These are phyloP conservation scores for Aspergillus sparsus DNA, from an alignment of 495 filamentous ascomycete genomes.

Conservation along the genomic window DNA sequence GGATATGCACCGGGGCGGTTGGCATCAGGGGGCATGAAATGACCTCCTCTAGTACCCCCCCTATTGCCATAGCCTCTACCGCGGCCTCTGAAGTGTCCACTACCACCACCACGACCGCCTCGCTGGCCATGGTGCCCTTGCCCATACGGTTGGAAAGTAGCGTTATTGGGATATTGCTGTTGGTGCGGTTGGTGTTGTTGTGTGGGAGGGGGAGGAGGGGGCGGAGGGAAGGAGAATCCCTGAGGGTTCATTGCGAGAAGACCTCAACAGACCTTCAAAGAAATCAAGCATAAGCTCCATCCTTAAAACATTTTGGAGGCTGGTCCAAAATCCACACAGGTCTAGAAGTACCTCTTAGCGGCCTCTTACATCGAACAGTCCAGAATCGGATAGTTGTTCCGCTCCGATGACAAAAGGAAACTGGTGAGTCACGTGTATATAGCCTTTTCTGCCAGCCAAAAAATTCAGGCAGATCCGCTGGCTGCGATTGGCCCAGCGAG, in stretches of 20 bases:
- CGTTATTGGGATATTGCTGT: conserved; percentile 24
- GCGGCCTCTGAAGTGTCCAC: conserved; percentile 42
- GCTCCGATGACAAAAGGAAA: conserved; percentile 23
- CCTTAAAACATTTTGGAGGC: conserved; percentile 22
- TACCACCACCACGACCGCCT: conserved; percentile 34
- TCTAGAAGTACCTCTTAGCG: conserved; percentile 2
- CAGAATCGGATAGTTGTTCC: conserved; percentile 24
- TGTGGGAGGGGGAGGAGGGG: conserved; percentile 47
- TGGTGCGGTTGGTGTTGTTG: conserved; percentile 28
- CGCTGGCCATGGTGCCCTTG: conserved; percentile 34
- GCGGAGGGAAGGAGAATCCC: conserved; percentile 55
- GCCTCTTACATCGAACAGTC: conserved; percentile 13
- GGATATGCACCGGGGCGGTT: conserved; percentile 25
- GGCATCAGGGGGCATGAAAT: conserved; percentile 40
- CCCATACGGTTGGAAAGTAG: conserved; percentile 34
- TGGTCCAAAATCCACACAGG: conserved; percentile 13
- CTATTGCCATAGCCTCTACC: conserved; percentile 51
- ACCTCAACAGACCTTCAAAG: conserved; percentile 29
- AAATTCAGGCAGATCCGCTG: conserved; percentile 24
- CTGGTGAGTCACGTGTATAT: conserved; percentile 18
- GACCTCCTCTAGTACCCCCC: conserved; percentile 53
- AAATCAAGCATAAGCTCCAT: conserved; percentile 27
- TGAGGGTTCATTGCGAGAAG: conserved; percentile 46
- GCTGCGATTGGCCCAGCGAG: conserved; percentile 26
- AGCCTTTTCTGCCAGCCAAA: conserved; percentile 11